Percentiles rank a stretch among this genome's conserved stretches.
Conservation (phyloP, 495 filamentous ascomycete genomes). For the Xylaria scruposa region DNA sequence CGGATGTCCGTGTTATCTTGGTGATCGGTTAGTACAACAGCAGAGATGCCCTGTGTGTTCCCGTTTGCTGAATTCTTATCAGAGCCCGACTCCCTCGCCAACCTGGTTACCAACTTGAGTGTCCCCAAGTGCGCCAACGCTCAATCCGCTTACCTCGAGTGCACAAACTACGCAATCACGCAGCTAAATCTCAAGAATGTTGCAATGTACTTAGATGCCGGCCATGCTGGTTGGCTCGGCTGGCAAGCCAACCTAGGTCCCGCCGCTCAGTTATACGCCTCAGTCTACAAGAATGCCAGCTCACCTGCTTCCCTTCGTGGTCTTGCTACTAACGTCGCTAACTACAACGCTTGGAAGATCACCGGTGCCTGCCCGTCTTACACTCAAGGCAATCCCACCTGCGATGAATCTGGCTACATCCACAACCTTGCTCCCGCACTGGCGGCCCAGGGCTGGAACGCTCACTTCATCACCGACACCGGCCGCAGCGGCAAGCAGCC, state of each 20-base stretch:
- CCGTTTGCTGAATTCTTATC: constrained; percentile 24
- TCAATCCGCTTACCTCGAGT: constrained; percentile 61
- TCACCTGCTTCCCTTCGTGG: constrained; percentile 67
- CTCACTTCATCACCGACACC: constrained; percentile 66
- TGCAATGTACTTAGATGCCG: constrained; percentile 74
- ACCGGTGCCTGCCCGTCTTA: constrained; percentile 60
- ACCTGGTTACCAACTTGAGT: constrained; percentile 69
- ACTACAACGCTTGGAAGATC: constrained; percentile 70
- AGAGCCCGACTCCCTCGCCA: constrained; percentile 71
- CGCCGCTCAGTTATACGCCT: constrained; percentile 66
- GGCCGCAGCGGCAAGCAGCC: constrained; percentile 53
- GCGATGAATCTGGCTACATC: constrained; percentile 72
- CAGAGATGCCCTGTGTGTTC: background rate
- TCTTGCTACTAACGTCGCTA: constrained; percentile 77
- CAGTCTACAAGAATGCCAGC: constrained; percentile 65
- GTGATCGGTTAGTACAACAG: constrained; percentile 31
- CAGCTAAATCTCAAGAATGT: constrained; percentile 68
- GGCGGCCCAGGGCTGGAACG: constrained; percentile 60
- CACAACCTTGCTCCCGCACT: constrained; percentile 68
- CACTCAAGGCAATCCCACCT: constrained; percentile 52
- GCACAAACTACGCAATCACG: constrained; percentile 66
- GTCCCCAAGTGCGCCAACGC: constrained; percentile 65
- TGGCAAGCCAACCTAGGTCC: constrained; percentile 72
- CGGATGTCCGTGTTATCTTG: constrained; percentile 46
- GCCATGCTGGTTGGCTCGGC: constrained; percentile 77